Evolutionary conservation across 352 stramenopile genomes (phyloP).

Genomic region (Peronosclerospora sorghi): DNA sequence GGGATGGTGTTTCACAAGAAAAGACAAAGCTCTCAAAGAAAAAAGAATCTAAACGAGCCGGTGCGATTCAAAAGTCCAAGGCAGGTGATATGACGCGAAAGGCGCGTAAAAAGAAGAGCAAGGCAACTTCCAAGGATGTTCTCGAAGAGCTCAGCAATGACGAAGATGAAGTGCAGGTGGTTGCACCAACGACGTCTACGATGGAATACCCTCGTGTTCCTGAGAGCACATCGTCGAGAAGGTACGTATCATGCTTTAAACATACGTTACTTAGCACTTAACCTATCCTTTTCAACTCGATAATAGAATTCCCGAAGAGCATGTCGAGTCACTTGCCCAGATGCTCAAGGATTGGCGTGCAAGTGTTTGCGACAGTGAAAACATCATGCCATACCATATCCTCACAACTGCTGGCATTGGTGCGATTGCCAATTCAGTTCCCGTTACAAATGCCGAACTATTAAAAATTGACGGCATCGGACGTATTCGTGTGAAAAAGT

Average conservation of each 20-base stretch:
- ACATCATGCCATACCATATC: constrained; percentile 84
- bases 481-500: constrained; percentile 79
- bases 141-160: constrained; percentile 59
- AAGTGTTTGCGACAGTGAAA: constrained; percentile 76
- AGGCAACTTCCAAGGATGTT: constrained; percentile 21
- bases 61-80: constrained; percentile 23
- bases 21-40: constrained; percentile 19
- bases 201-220: constrained; percentile 46
- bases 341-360: constrained; percentile 81
- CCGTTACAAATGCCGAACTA: constrained; percentile 61
- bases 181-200: constrained; percentile 13
- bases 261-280: neutral
- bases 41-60: constrained; percentile 24
- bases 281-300: neutral
- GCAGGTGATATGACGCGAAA: constrained; percentile 13
- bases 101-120: constrained; percentile 23
- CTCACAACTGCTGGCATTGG: constrained; percentile 69
- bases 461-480: constrained; percentile 76
- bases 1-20: constrained; percentile 8
- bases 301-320: constrained; percentile 47
- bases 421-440: constrained; percentile 68
- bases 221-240: constrained; percentile 28
- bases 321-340: constrained; percentile 65
- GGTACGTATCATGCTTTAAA: constrained; percentile 19
- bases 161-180: constrained; percentile 45